Base-by-base conservation (phyloP, 805 yeast species). In the Wickerhamomyces sydowiorum region DNA sequence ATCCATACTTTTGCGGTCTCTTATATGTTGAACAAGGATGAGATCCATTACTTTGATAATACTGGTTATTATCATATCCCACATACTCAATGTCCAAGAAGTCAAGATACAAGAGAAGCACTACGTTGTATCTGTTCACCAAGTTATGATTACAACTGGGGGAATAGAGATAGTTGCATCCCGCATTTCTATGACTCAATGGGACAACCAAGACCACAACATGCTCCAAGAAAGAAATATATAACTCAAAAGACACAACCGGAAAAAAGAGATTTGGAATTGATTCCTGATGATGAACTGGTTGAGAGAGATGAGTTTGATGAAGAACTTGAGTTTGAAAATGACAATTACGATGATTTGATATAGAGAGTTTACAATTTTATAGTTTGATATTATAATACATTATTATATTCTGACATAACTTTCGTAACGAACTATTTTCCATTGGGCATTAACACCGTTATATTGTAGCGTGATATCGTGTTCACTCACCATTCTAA, bases 1-100 rank as follows among this genome's bases (percentile, higher is more conserved):
- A 76, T 86, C n/a, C 95, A 86, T 64, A 76, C 95, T 1, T 72
- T 86, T 39, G 95, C 86, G 5, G 85, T 78, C 3, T 64, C 88
- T 2, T 63, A 82, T 37, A 70, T 84, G 53, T 60, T 81, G 39
- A 72, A 77, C 46, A 69, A 70, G 51, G 63, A 67, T 24, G 75
- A 83, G 53, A 58, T 86, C 15, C 86, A 82, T 60, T 83, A 75
- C 65, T 83, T 86, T 53, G 82, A 78, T 43, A 82, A 86, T 47
- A 70, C 86, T 32, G 95, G 93, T 9, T 86, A 86, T 60, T 72
- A 71, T 51, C 93, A 86, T 61, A 69, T 59, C 13, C 74, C 73
- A 6, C 78, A 76, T 65, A 65, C 72, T 38, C 79, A 78, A 59
- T 79, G 86, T 36, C 84, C 83, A 19, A 67, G 76, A 34, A 65